phyloP scores from a whole-genome alignment of 2,329 filamentous ascomycete species.

The Aureobasidium vineae region DNA sequence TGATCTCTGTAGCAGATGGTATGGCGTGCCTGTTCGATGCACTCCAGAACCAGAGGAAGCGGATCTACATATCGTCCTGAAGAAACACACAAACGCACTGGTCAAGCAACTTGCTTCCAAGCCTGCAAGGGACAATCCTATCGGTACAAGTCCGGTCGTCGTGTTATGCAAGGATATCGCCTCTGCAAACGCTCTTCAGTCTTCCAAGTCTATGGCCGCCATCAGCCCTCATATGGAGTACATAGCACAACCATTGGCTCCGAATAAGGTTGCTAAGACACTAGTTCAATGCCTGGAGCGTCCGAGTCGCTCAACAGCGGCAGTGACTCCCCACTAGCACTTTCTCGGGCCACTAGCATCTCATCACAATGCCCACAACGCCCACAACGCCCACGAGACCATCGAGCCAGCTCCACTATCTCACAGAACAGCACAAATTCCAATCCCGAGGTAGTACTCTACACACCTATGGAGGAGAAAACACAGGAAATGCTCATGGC shows the following conservation, averaged over 20 bases:
- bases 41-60: slow-evolving; percentile 1
- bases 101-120: not conserved
- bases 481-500: not conserved
- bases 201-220: not conserved
- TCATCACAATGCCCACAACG: not conserved
- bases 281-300: slow-evolving; percentile 31
- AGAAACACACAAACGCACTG: not conserved
- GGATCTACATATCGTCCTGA: slow-evolving; percentile 6
- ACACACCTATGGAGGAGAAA: slow-evolving; percentile 5
- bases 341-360: not conserved
- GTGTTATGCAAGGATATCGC: slow-evolving; percentile 16
- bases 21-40: not conserved
- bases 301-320: no score
- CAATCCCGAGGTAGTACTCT: slow-evolving; percentile 9
- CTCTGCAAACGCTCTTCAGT: slow-evolving; percentile 22
- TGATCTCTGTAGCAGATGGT: slow-evolving; percentile 5
- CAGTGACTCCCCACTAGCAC: not conserved
- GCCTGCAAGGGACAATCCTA: not conserved
- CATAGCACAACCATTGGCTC: slow-evolving; percentile 23
- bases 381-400: not conserved
- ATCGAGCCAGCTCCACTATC: not conserved
- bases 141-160: not conserved
- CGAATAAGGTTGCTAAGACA: slow-evolving; percentile 24
- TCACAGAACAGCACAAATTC: not conserved
- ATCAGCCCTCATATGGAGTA: not conserved